phyloP scores from a whole-genome alignment of 148 eudicot genomes.

The Vaccinium vitisidaea region DNA sequence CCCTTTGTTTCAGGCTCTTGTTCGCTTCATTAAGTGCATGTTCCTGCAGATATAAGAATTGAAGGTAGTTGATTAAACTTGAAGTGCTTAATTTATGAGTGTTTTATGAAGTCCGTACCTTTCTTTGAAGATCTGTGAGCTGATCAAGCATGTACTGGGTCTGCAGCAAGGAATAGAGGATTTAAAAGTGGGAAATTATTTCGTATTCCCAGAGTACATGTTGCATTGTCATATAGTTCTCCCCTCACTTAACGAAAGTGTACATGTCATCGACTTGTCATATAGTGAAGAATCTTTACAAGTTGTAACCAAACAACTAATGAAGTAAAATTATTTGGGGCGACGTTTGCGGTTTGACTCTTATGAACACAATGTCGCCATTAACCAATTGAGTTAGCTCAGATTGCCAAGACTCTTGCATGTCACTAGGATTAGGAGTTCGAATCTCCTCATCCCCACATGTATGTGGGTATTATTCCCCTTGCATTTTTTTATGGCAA shows the following conservation, averaged over 20 bases:
- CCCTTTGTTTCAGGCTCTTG: slow-evolving; percentile 69
- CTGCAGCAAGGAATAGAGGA: slow-evolving; percentile 31
- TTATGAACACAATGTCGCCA: too few species aligned
- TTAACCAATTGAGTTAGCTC: too few species aligned
- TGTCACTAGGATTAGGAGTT: too few species aligned
- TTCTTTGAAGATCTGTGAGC: slow-evolving; percentile 75
- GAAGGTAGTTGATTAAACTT: neutral
- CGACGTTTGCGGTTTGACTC: too few species aligned
- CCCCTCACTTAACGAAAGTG: neutral
- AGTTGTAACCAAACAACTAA: neutral
- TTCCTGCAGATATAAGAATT: slow-evolving; percentile 40
- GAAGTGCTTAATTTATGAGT: neutral
- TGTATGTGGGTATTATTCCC: too few species aligned
- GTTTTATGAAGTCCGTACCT: slow-evolving; percentile 36
- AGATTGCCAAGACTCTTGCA: too few species aligned
- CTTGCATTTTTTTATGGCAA: too few species aligned
- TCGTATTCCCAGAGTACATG: neutral
- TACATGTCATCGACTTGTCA: too few species aligned
- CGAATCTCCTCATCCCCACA: too few species aligned
- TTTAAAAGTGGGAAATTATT: neutral
- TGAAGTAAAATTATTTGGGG: too few species aligned
- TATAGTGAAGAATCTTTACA: too few species aligned
- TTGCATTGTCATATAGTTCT: neutral
- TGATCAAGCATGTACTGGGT: slow-evolving; percentile 82
- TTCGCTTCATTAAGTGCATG: slow-evolving; percentile 80